Conservation (phyloP, 108 stramenopile species). For the Skeletonema tropicum region DNA sequence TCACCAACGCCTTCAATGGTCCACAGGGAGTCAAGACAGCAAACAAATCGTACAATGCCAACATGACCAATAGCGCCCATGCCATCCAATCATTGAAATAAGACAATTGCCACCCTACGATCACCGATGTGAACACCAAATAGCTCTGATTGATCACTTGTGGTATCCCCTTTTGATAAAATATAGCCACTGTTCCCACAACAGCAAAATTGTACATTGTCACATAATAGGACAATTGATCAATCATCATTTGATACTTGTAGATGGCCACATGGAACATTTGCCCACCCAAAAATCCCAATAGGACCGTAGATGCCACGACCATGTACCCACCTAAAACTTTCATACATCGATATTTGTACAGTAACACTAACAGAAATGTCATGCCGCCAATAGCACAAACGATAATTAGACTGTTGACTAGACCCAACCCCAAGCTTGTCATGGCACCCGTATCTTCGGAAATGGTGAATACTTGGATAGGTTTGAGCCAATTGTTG, state of each 20-base stretch:
- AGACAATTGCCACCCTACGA: conserved; percentile 94
- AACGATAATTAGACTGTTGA: conserved; percentile 94
- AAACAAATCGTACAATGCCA: conserved; percentile 95
- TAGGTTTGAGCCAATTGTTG: conserved; percentile 57
- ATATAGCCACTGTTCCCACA: conserved; percentile 90
- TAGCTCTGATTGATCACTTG: conserved; percentile 87
- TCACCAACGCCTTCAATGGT: conserved; percentile 89
- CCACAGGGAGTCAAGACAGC: conserved; percentile 97
- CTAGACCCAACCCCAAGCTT: conserved; percentile 69
- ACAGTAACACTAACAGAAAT: conserved; percentile 88
- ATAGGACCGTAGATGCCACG: conserved; percentile 74
- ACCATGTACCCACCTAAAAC: conserved; percentile 90
- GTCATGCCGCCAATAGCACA: conserved; percentile 85
- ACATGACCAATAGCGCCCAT: conserved; percentile 92
- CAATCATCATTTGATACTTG: conserved; percentile 75
- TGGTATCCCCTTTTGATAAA: conserved; percentile 93
- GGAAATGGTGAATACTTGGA: conserved; percentile 53
- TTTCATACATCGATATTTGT: conserved; percentile 91
- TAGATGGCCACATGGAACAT: conserved; percentile 76
- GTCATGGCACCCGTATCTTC: conserved; percentile 58
- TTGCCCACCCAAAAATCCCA: conserved; percentile 83
- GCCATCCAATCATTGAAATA: conserved; percentile 95
- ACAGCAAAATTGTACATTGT: conserved; percentile 93
- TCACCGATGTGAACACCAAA: conserved; percentile 86
- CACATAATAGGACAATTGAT: conserved; percentile 79